Evolutionary conservation across 352 stramenopile genomes (phyloP).

Genomic region (Globisporangium cederbergense): DNA sequence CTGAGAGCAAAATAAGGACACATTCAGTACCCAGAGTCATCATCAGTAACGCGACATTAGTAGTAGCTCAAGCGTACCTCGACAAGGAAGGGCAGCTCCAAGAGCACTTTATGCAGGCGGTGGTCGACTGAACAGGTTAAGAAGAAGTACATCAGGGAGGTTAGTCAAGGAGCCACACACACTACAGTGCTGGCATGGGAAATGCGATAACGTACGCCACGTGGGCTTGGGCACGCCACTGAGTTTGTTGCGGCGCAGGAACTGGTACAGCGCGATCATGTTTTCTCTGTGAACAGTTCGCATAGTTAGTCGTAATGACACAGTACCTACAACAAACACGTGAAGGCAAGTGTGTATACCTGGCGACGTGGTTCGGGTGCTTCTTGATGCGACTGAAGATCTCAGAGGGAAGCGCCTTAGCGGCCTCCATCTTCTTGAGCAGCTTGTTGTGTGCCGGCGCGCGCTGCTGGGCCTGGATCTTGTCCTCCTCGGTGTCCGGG

Average conservation of each 20-base stretch:
- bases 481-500: constrained; percentile 28
- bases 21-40: no score
- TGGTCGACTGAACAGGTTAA: constrained; percentile 36
- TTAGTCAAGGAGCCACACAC: background rate
- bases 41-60: no score
- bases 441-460: constrained; percentile 74
- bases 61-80: constrained; percentile 29
- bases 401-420: constrained; percentile 55
- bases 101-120: constrained; percentile 60
- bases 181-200: no score
- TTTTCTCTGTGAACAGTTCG: constrained; percentile 40
- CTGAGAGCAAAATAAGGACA: constrained; percentile 5
- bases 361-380: constrained; percentile 56
- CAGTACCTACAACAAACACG: no score
- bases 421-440: constrained; percentile 77
- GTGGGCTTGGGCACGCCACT: constrained; percentile 57
- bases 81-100: constrained; percentile 75
- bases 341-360: constrained; percentile 14
- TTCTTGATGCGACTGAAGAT: constrained; percentile 75
- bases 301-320: no score
- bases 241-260: constrained; percentile 65
- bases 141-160: background rate
- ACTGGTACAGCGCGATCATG: constrained; percentile 83
- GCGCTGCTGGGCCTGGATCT: constrained; percentile 45
- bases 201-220: constrained; percentile 36